Percentiles rank a stretch among this genome's conserved stretches.
Evolutionary conservation across 306 rosid genomes (phyloP).

Genomic region (Cyclanthera cordifolia): DNA sequence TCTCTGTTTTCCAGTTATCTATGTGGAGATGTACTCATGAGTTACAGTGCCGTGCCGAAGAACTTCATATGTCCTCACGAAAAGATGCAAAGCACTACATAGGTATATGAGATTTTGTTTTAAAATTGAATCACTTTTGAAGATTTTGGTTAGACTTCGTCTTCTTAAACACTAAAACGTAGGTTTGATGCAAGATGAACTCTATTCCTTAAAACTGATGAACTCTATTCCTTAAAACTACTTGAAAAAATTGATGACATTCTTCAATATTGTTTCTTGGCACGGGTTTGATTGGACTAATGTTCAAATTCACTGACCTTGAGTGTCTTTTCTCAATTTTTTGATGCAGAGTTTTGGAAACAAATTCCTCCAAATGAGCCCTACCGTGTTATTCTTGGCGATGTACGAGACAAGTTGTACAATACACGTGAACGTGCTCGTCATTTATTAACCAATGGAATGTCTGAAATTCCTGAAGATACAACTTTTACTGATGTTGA

Average conservation of each 20-base stretch:
- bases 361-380: conserved; percentile 97
- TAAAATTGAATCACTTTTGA: not conserved
- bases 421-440: conserved; percentile 93
- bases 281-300: not conserved
- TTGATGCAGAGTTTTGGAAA: conserved; percentile 88
- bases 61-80: conserved; percentile 61
- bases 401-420: conserved; percentile 84
- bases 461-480: conserved; percentile 73
- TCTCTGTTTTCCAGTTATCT: conserved; percentile 43
- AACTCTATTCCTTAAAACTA: not conserved
- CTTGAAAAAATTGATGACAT: not conserved
- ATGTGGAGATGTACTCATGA: conserved; percentile 98
- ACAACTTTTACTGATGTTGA: conserved; percentile 80
- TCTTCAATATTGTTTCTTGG: not conserved
- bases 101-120: conserved; percentile 32
- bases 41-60: conserved; percentile 68
- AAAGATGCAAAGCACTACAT: conserved; percentile 90
- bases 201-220: not conserved
- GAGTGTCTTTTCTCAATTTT: conserved; percentile 1
- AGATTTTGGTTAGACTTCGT: not conserved
- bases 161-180: not conserved
- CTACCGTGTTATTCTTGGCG: conserved; percentile 94
- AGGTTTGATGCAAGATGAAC: not conserved
- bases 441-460: conserved; percentile 65
- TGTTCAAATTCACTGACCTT: not conserved